Percentiles rank a stretch among this genome's conserved stretches.
Evolutionary conservation across 768 basidiomycete genomes (phyloP).

Genomic region (Cystoderma amianthinum): DNA sequence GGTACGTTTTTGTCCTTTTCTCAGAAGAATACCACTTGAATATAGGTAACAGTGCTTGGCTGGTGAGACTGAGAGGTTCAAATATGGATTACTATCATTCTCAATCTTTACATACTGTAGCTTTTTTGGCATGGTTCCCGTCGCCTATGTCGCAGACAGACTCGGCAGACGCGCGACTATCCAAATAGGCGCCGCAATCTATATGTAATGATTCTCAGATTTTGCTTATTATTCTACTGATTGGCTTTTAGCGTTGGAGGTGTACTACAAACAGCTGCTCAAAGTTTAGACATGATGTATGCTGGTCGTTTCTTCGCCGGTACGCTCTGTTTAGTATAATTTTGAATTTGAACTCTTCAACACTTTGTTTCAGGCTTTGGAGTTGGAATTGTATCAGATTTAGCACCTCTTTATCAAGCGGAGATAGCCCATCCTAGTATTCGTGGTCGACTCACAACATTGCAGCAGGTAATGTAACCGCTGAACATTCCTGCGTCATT

Average conservation of each 20-base stretch:
- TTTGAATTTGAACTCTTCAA: neutral
- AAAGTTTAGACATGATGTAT: conserved; percentile 40
- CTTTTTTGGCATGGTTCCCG: conserved; percentile 37
- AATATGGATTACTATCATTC: too few relatives aligned
- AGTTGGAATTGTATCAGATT: conserved; percentile 41
- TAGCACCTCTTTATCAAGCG: conserved; percentile 49
- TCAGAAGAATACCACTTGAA: neutral
- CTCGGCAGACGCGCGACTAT: conserved; percentile 32
- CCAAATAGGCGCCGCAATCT: conserved; percentile 29
- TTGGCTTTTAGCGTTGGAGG: conserved; percentile 28
- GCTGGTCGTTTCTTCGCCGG: conserved; percentile 46
- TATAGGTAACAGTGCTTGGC: conserved; percentile 22
- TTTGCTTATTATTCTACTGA: neutral
- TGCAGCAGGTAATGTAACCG: conserved; percentile 46
- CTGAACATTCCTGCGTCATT: too few relatives aligned
- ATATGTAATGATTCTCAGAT: conserved; percentile 20
- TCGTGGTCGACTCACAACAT: conserved; percentile 44
- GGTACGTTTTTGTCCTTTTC: conserved; percentile 13
- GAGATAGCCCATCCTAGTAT: conserved; percentile 55
- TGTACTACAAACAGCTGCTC: conserved; percentile 37
- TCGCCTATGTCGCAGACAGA: conserved; percentile 30
- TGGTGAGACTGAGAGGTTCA: conserved; percentile 18
- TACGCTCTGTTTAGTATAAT: conserved; percentile 3
- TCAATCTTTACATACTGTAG: too few relatives aligned
- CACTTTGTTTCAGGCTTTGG: conserved; percentile 20